These are phyloP conservation scores for Punica granatum DNA, from an alignment of 345 rosid genomes.

Conservation along the genomic window DNA sequence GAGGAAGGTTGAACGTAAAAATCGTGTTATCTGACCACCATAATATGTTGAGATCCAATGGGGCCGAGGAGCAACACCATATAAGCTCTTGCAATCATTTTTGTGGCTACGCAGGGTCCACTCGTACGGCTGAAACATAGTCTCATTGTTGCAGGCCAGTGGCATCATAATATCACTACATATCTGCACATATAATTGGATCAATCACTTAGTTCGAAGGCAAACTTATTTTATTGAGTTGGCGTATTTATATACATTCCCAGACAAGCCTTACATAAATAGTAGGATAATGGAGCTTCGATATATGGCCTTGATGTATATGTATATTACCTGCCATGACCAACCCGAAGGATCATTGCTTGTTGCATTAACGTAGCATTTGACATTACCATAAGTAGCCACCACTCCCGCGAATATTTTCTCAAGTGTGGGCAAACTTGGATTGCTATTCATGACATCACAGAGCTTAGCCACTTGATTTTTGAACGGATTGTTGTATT, in stretches of 20 bases:
- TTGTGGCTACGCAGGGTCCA: conserved; percentile 31
- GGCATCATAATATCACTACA: conserved; percentile 71
- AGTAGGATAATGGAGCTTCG: no score
- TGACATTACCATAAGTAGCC: no score
- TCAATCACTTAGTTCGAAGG: no score
- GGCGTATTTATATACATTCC: no score
- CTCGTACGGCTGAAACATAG: conserved; percentile 53
- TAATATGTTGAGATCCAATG: conserved; percentile 64
- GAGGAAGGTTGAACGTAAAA: no score
- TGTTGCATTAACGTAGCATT: conserved; percentile 13
- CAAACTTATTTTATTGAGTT: no score
- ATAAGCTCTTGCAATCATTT: conserved; percentile 28
- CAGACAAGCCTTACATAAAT: no score
- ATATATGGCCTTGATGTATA: no score
- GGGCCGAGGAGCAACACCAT: conserved; percentile 56
- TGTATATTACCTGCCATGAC: conserved; percentile 39
- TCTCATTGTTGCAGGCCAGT: conserved; percentile 29
- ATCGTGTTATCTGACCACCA: no score
- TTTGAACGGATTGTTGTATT: conserved; percentile 31
- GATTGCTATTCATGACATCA: conserved; percentile 26
- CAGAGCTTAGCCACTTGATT: conserved; percentile 32
- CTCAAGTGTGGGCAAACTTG: conserved; percentile 18
- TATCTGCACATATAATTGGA: conserved; percentile 21
- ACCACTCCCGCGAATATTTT: conserved; percentile 37
- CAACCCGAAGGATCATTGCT: conserved; percentile 26